Evolutionary conservation across 2,329 filamentous ascomycete species (phyloP), one percentile per base, ranked within the genome.

Genomic region (Phoma sp.): DNA sequence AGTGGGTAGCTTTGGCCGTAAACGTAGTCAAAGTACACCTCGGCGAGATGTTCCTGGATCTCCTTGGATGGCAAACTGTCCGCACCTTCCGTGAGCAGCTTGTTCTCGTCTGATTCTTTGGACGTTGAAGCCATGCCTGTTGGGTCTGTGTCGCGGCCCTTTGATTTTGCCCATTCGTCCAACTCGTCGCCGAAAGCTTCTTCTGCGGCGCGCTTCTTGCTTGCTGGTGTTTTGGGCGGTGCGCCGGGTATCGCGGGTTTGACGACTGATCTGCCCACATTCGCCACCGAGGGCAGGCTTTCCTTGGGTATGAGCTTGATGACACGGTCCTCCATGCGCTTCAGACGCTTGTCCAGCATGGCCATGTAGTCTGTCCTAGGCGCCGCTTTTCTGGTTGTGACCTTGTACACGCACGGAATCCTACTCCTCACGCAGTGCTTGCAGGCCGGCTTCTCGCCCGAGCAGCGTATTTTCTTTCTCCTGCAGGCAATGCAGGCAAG

Each of bases 311-410:
- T 89, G 55, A 94, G 89, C 74, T 96, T 96, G 78, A 98, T 96
- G 60, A 98, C 95, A 52, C 94, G 88, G 69, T 98, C 94, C 76
- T 99, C 95, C 95, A 98, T 98, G 53, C 94, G 84, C 80, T 96
- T 97, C 63, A 98, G 76, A 48, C 95, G 85, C 77, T 96, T 97
- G 77, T 98, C 95, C 67, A 98, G 80, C 92, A 98, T 98, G 37
- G 93, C 92, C 95, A 98, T 98, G 76, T 98, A 98, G 76, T 98
- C 95, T 17, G 95, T 98, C 47, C 95, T 85, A 2, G 95, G 95
- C 3, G 93, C 92, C 1, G 94, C 92, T 75, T 98, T 98, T 57
- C 95, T 85, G 4, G 93, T 92, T 0, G 93, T 98, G 56, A 96
- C 92, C 72, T 98, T 98, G 82, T 98, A 99, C 4, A 98, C 93